Evolutionary conservation across 2,329 filamentous ascomycete species (phyloP), one percentile per base, ranked within the genome.

Genomic region (Aureobasidium mangrovei): DNA sequence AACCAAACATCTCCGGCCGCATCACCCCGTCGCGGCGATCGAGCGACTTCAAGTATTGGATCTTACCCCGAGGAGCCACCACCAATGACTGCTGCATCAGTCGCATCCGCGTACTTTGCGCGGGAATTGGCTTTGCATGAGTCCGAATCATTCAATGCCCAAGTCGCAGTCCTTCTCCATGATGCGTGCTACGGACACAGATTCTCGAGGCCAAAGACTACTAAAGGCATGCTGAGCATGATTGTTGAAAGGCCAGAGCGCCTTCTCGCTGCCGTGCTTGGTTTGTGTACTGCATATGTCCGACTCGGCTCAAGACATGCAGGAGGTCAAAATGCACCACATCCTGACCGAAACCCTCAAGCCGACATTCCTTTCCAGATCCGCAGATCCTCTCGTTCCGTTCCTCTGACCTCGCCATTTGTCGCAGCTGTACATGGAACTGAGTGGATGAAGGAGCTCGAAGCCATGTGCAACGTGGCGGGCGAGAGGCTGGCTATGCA

Each of bases 111-210:
- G 2, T 42, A 46, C 27, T 56, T 56, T n/a, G 24, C 47, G 12
- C 47, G 32, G 12, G 47, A 56, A n/a, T 36, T 56, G 36, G 36
- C 38, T 5, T 32, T 51, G 5, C 48, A 56, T 24, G 64, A 63
- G 7, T 62, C 63, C 8, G 59, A 65, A 5, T 36, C 39, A 26
- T 29, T 36, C 1, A 38, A 24, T 29, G 67, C 77, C 3, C 75
- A 90, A 57, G 89, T 89, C 0, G 72, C 94, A 4, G 90, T 97
- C 44, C 79, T 98, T 31, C 74, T 98, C 2, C 90, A 97, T 63
- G 93, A 98, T 72, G 84, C 86, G 52, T 95, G 91, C 70, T 98
- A 97, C 67, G 91, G 91, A 27, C 93, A 98, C 71, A 84, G 90
- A 26, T 98, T 84, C 69, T 88, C 91, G 8, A 80, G 93, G 42